Evolutionary conservation across 768 basidiomycete species (phyloP).

Genomic region (Russula abietina): DNA sequence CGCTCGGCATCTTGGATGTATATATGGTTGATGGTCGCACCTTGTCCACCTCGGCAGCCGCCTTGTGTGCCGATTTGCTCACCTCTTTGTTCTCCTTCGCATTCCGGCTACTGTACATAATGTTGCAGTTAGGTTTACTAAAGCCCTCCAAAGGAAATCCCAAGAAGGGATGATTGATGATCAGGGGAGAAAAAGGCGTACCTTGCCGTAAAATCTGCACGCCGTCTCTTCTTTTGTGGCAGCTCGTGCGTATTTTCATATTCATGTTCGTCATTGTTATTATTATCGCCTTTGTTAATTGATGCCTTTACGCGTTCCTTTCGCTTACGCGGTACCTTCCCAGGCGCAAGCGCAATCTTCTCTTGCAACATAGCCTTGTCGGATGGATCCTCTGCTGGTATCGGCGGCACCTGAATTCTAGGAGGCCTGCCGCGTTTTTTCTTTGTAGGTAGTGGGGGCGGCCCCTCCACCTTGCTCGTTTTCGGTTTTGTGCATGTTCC

Average conservation of each 20-base stretch:
- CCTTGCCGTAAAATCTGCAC: not conserved
- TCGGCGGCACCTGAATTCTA: not conserved
- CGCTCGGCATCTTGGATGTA: not conserved
- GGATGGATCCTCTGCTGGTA: not conserved
- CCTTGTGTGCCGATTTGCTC: not conserved
- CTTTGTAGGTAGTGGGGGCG: not conserved
- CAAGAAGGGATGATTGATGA: too few species aligned
- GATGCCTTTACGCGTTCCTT: not conserved
- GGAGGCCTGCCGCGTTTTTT: conserved; percentile 1
- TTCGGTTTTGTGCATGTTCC: not conserved
- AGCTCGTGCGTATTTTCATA: not conserved
- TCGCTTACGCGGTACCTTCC: conserved; percentile 1
- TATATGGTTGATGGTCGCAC: not conserved
- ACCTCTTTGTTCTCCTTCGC: conserved; percentile 9
- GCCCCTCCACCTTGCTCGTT: not conserved
- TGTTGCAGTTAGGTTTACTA: not conserved
- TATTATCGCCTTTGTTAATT: not conserved
- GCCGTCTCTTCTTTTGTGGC: conserved; percentile 7
- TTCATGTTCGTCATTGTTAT: not conserved
- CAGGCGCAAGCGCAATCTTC: not conserved
- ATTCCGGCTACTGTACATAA: not conserved
- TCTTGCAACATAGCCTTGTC: not conserved
- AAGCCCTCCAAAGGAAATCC: not conserved
- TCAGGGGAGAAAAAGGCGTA: not conserved
- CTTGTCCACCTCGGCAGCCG: not conserved